Percentiles rank a stretch among this genome's conserved stretches.
phyloP scores from a whole-genome alignment of 73 alveolate species.

The Breviolum minutum region DNA sequence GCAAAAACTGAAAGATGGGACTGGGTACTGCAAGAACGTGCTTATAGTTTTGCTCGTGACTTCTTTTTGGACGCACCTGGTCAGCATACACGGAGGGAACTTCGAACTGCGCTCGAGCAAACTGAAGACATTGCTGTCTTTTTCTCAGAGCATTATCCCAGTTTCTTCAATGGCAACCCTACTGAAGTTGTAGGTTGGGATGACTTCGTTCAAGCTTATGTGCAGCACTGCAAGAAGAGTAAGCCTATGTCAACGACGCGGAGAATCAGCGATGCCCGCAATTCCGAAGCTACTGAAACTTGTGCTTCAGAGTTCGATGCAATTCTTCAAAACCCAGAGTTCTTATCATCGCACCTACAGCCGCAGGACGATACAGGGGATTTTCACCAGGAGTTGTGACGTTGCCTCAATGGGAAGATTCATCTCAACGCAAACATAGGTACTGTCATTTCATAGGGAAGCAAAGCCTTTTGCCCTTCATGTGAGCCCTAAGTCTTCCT shows the following conservation, averaged over 20 bases:
- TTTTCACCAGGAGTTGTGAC: too few species aligned
- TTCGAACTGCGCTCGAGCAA: background rate
- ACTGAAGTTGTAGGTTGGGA: slow-evolving; percentile 15
- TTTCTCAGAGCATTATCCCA: background rate
- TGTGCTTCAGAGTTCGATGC: background rate
- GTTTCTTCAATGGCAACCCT: background rate
- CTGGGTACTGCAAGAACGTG: slow-evolving; percentile 33
- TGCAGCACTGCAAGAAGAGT: slow-evolving; percentile 36
- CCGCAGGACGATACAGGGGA: too few species aligned
- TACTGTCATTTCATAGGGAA: too few species aligned
- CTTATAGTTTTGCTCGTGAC: slow-evolving; percentile 26
- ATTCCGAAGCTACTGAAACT: background rate
- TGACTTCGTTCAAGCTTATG: slow-evolving; percentile 50
- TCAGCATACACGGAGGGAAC: background rate
- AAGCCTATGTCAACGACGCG: background rate
- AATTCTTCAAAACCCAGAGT: too few species aligned
- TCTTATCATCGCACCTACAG: too few species aligned
- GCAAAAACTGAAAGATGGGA: background rate
- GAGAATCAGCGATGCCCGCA: background rate
- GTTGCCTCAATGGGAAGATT: too few species aligned
- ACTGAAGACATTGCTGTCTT: background rate
- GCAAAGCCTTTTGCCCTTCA: too few species aligned
- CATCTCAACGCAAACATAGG: background rate
- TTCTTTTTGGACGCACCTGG: slow-evolving; percentile 8
- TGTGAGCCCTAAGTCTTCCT: too few species aligned